Evolutionary conservation across 352 stramenopile species (phyloP).

Genomic region (Phytophthora pistaciae): DNA sequence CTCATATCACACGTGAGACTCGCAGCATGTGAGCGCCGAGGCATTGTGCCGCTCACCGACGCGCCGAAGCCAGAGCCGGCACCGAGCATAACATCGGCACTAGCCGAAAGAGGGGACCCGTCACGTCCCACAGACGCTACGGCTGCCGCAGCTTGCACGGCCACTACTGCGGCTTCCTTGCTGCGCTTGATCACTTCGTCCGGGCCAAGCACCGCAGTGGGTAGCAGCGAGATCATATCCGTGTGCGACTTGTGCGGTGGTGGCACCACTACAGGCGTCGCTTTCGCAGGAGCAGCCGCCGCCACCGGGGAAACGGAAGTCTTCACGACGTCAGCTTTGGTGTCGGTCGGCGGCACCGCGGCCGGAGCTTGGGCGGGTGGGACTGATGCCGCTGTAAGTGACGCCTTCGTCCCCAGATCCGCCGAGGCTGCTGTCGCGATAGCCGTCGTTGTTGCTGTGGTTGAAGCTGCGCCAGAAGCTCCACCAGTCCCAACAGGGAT

Average conservation of each 20-base stretch:
- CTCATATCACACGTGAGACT: constrained; percentile 43
- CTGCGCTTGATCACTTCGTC: constrained; percentile 91
- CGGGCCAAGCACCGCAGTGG: constrained; percentile 55
- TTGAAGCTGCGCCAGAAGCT: constrained; percentile 6
- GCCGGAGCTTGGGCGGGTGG: constrained; percentile 14
- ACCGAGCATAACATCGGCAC: constrained; percentile 59
- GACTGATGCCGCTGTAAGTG: constrained; percentile 41
- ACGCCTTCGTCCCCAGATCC: constrained; percentile 39
- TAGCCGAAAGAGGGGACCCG: constrained; percentile 52
- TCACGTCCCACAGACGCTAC: constrained; percentile 68
- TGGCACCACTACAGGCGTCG: constrained; percentile 45
- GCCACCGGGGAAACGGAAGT: constrained; percentile 24
- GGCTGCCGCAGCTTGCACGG: constrained; percentile 75
- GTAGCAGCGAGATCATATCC: constrained; percentile 76
- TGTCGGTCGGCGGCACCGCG: constrained; percentile 21
- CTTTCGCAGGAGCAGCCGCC: constrained; percentile 16
- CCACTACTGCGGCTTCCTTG: constrained; percentile 80
- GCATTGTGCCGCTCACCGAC: constrained; percentile 41
- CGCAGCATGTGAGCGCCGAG: constrained; percentile 52
- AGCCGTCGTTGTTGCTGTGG: constrained; percentile 7
- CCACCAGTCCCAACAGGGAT: constrained; percentile 42
- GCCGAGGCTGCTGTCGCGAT: constrained; percentile 16
- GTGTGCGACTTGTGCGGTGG: constrained; percentile 84
- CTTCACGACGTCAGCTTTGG: constrained; percentile 25
- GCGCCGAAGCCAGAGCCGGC: constrained; percentile 55